These are phyloP conservation scores for Penicillium cosmopolitanum DNA, from an alignment of 495 filamentous ascomycete species.

Conservation along the genomic window DNA sequence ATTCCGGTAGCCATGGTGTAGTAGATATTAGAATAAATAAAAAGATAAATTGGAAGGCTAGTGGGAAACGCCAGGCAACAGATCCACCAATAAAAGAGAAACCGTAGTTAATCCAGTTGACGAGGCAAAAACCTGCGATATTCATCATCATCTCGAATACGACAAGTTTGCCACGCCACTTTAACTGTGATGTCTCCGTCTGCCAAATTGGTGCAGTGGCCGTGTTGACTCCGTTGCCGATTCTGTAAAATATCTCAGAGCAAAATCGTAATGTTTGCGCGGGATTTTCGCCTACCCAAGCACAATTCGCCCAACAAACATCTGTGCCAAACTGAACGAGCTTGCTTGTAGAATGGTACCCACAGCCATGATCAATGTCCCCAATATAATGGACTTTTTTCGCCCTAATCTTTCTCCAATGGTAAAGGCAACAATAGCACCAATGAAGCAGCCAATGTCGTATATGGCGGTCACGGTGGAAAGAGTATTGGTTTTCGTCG, in stretches of 20 bases:
- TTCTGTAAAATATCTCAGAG: constrained; percentile 10
- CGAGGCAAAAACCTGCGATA: constrained; percentile 42
- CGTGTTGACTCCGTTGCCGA: constrained; percentile 60
- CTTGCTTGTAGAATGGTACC: constrained; percentile 57
- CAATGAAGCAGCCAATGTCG: constrained; percentile 16
- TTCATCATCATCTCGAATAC: constrained; percentile 60
- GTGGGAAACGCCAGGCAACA: neutral
- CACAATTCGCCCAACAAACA: constrained; percentile 48
- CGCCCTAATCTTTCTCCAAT: constrained; percentile 50
- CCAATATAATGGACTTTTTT: constrained; percentile 51
- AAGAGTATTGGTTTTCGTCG: constrained; percentile 6
- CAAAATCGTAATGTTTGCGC: too few relatives aligned
- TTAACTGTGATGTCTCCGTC: constrained; percentile 56
- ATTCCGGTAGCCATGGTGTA: neutral
- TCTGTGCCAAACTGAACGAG: constrained; percentile 44
- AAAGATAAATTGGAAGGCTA: neutral
- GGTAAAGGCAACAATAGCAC: constrained; percentile 12
- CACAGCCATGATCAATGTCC: constrained; percentile 51
- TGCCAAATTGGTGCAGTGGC: constrained; percentile 61
- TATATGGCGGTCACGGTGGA: constrained; percentile 22
- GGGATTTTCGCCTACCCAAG: neutral
- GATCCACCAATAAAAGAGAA: neutral
- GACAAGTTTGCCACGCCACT: constrained; percentile 58
- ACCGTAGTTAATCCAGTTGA: constrained; percentile 14
- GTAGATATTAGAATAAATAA: neutral